Percentiles rank a stretch among this genome's conserved stretches.
phyloP scores from a whole-genome alignment of 306 rosid genomes.

The Cucurbita pepo region DNA sequence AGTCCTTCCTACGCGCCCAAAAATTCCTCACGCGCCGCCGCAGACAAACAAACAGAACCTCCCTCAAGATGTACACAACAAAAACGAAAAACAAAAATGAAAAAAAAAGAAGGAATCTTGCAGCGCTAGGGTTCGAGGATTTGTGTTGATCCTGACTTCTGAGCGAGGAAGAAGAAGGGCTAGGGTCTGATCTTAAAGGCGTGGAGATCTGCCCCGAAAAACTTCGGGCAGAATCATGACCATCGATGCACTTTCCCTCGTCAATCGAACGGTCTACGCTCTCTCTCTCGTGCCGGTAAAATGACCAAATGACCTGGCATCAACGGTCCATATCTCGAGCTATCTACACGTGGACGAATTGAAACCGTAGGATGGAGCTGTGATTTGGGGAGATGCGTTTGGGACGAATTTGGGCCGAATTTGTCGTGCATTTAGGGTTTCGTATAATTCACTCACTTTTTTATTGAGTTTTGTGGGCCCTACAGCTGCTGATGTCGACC shows the following conservation, averaged over 20 bases:
- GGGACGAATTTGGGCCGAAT: constrained; percentile 5
- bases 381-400: constrained; percentile 1
- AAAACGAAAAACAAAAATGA: not conserved
- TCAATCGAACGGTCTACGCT: constrained; percentile 7
- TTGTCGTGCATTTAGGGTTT: constrained; percentile 14
- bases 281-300: constrained; percentile 14
- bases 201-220: constrained; percentile 68
- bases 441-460: constrained; percentile 1
- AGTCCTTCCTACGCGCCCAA: not conserved
- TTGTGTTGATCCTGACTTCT: constrained; percentile 44
- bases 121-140: constrained; percentile 38
- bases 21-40: constrained; percentile 17
- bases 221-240: constrained; percentile 16
- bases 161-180: constrained; percentile 52
- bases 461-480: not conserved
- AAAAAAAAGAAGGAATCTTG: not conserved
- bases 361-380: not conserved
- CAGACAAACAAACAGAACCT: no score
- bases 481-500: constrained; percentile 1
- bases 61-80: not conserved
- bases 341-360: not conserved
- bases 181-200: constrained; percentile 80
- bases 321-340: constrained; percentile 27
- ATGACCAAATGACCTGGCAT: constrained; percentile 47
- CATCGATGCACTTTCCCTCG: constrained; percentile 1